Evolutionary conservation across 805 yeast species (phyloP), one percentile per base, ranked within the genome.

Genomic region (Kodamaea lidongshanica): DNA sequence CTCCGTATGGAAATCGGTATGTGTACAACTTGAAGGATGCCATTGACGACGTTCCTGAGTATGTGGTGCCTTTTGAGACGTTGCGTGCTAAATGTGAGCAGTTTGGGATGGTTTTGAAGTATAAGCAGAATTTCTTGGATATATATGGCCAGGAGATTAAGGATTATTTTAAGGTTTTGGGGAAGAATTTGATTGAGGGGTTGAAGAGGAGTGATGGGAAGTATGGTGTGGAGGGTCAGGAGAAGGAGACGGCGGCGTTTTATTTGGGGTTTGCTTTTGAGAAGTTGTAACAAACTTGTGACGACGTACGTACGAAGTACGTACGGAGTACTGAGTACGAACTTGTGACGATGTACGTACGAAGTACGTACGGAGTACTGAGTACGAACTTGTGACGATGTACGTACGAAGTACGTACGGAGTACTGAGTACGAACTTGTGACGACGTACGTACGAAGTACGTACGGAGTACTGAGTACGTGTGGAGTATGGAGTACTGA

Each of bases 11-110:
- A 0, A 82, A 88, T 54, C 67, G 74, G 45, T 92, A 92, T 54
- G 74, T 73, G 32, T 92, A 83, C 52, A 84, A 66, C 58, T 61
- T 92, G 35, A 77, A 77, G 41, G 98, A 92, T 59, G 98, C 99
- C 0, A 89, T 92, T 28, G 96, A 86, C 39, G 79, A 92, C 46
- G 96, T 92, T 14, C 97, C 97, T 0, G 99, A 92, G 50, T 92
- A 82, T 48, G 94, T 92, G 5, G 96, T 92, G 5, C 97, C 96
- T 1, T 87, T 92, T 56, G 96, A 89, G 47, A 73, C 79, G 1
- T 73, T 92, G 35, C 69, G 95, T 54, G 74, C 79, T 33, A 58
- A 89, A 32, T 94, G 96, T 25, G 85, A 79, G 48, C 94, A 86
- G 35, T 83, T 77, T 52, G 85, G 85, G 9, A 56, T 89, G 39